Evolutionary conservation across 495 filamentous ascomycete species (phyloP).

Genomic region (Neurospora africana): DNA sequence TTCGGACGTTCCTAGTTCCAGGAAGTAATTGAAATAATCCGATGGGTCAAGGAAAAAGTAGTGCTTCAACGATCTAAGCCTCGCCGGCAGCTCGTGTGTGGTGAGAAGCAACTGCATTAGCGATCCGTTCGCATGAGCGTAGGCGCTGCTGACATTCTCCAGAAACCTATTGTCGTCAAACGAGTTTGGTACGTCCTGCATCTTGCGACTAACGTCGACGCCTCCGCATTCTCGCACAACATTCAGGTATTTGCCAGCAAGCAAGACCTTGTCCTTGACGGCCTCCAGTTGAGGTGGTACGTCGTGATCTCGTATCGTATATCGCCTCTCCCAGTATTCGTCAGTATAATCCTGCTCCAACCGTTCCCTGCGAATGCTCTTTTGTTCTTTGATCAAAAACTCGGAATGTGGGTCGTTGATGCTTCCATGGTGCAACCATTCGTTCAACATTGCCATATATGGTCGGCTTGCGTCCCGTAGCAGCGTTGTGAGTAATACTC

Average conservation of each 20-base stretch:
- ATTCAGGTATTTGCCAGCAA: slow-evolving; percentile 96
- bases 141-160: slow-evolving; percentile 90
- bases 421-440: slow-evolving; percentile 93
- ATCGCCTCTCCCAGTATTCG: slow-evolving; percentile 97
- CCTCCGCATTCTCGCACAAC: slow-evolving; percentile 95
- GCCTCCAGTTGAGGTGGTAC: slow-evolving; percentile 86
- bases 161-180: slow-evolving; percentile 86
- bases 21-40: slow-evolving; percentile 95
- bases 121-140: slow-evolving; percentile 89
- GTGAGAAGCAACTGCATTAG: slow-evolving; percentile 86
- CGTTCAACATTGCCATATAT: slow-evolving; percentile 97
- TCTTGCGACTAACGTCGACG: slow-evolving; percentile 83
- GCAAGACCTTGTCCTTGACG: slow-evolving; percentile 85
- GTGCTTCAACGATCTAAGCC: slow-evolving; percentile 85
- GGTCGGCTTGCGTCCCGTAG: slow-evolving; percentile 82
- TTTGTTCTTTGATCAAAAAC: slow-evolving; percentile 91
- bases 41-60: slow-evolving; percentile 98
- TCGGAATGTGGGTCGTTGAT: slow-evolving; percentile 92
- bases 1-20: slow-evolving; percentile 80
- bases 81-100: slow-evolving; percentile 77
- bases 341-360: slow-evolving; percentile 95
- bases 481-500: slow-evolving; percentile 64
- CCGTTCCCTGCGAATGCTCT: slow-evolving; percentile 82
- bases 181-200: slow-evolving; percentile 77
- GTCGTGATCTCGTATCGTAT: slow-evolving; percentile 82